Conservation (phyloP, 345 rosid species). For the Gossypium stocksii region DNA sequence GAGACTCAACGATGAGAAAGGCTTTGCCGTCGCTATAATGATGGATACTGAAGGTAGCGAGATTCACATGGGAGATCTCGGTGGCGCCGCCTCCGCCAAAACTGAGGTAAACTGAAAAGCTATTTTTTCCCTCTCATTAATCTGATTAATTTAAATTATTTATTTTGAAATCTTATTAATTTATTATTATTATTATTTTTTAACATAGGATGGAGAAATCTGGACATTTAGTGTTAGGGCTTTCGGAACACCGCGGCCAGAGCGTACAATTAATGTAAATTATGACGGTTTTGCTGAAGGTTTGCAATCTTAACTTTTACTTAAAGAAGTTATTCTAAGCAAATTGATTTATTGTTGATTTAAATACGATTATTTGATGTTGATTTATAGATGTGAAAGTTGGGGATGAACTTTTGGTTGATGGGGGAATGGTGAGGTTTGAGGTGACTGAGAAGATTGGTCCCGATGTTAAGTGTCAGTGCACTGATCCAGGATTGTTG, state of each 20-base stretch:
- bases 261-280: conserved; percentile 77
- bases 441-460: conserved; percentile 96
- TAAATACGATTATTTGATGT: not conserved
- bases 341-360: not conserved
- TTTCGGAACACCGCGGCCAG: conserved; percentile 63
- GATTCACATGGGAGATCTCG: conserved; percentile 99
- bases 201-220: conserved; percentile 80
- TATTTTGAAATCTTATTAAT: not conserved
- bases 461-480: conserved; percentile 88
- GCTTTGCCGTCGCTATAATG: conserved; percentile 95
- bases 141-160: not conserved
- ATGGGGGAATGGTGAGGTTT: conserved; percentile 99
- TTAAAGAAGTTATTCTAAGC: not conserved
- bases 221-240: conserved; percentile 97
- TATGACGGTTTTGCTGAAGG: conserved; percentile 99
- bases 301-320: conserved; percentile 6
- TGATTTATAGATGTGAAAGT: conserved; percentile 64
- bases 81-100: conserved; percentile 80
- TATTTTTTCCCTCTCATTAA: too few relatives aligned
- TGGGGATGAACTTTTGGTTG: conserved; percentile 93
- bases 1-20: conserved; percentile 89
- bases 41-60: conserved; percentile 99
- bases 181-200: not conserved
- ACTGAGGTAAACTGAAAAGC: conserved; percentile 54
- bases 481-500: conserved; percentile 94